phyloP scores from a whole-genome alignment of 306 rosid species.

The Trifolium pratense region DNA sequence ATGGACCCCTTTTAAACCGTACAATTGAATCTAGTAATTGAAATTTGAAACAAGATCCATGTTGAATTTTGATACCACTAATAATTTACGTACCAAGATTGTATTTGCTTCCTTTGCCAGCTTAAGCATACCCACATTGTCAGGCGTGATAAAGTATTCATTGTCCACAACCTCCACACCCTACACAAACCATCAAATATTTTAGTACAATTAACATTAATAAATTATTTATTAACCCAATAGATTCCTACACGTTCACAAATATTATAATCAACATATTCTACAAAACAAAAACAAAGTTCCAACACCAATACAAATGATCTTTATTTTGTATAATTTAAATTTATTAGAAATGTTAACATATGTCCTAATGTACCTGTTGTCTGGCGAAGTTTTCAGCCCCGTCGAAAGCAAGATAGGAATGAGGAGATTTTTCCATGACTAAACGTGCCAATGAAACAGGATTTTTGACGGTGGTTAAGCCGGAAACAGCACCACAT shows the following conservation, averaged over 20 bases:
- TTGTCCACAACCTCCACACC: constrained; percentile 81
- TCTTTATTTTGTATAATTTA: too few relatives aligned
- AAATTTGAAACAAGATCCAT: constrained; percentile 5
- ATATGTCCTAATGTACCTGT: constrained; percentile 53
- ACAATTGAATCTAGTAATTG: neutral
- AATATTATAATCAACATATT: neutral
- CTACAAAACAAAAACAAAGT: neutral
- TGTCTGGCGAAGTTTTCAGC: constrained; percentile 85
- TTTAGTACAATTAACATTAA: constrained; percentile 31
- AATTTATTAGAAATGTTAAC: too few relatives aligned
- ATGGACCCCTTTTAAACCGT: neutral
- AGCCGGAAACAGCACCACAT: constrained; percentile 94
- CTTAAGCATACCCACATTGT: constrained; percentile 84
- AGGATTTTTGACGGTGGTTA: constrained; percentile 82
- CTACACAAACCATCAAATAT: constrained; percentile 44
- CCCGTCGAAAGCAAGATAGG: constrained; percentile 87
- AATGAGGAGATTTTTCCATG: constrained; percentile 96
- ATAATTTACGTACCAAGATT: constrained; percentile 59
- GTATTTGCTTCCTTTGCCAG: constrained; percentile 88
- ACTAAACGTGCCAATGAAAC: constrained; percentile 88
- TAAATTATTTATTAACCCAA: neutral
- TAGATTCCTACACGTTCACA: constrained; percentile 21
- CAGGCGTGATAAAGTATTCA: constrained; percentile 86
- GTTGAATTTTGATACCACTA: neutral
- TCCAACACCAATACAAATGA: neutral